Evolutionary conservation across 306 rosid genomes (phyloP).

Genomic region (Betula pendula): DNA sequence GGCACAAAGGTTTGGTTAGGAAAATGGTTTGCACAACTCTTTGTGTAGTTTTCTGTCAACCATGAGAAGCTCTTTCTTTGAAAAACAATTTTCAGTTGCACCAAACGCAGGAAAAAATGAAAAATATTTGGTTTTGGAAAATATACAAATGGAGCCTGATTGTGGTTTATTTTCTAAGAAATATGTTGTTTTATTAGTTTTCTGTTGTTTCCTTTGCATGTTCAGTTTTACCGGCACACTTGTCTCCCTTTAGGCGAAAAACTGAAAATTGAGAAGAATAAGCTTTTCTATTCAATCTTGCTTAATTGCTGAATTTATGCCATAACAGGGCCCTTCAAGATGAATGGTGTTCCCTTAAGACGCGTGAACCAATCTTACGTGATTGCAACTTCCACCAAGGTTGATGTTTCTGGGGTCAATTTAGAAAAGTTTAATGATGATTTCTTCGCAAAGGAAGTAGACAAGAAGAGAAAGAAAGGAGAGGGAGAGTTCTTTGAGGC

Average conservation of each 20-base stretch:
- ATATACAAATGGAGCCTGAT: neutral
- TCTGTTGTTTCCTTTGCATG: neutral
- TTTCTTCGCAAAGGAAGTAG: slow-evolving; percentile 30
- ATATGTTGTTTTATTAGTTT: neutral
- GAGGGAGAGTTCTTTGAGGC: slow-evolving; percentile 43
- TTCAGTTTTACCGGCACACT: neutral
- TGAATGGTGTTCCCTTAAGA: slow-evolving; percentile 44
- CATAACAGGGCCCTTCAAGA: slow-evolving; percentile 36
- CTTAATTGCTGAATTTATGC: slow-evolving; percentile 1
- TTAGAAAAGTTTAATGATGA: slow-evolving; percentile 38
- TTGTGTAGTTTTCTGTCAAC: neutral
- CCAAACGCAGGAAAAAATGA: too few species aligned
- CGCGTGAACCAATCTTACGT: slow-evolving; percentile 43
- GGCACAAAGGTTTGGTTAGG: too few species aligned
- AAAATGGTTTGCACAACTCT: too few species aligned
- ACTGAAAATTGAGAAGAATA: neutral
- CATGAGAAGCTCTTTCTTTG: neutral
- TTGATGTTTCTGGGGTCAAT: slow-evolving; percentile 35
- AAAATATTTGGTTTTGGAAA: neutral
- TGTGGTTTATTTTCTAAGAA: neutral
- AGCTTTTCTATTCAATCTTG: neutral
- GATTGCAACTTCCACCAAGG: slow-evolving; percentile 43
- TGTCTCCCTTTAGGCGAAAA: neutral
- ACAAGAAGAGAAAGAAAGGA: slow-evolving; percentile 37
- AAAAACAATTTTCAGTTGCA: neutral